Base-by-base conservation (phyloP, 1,284 basidiomycete genomes). In the Vanrija humicola region DNA sequence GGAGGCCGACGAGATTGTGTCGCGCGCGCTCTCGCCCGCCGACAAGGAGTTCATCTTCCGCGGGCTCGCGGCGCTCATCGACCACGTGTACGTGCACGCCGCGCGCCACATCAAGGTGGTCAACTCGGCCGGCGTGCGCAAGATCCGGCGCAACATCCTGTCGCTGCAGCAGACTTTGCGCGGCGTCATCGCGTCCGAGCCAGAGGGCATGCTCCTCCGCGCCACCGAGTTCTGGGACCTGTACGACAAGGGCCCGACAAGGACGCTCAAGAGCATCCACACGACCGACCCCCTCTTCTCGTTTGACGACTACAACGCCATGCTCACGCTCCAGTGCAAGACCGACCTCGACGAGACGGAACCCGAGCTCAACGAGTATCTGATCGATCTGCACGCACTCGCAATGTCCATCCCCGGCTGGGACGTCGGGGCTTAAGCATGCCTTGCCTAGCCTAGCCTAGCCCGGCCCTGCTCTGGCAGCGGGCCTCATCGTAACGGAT, bases 161-260 rank as follows among this genome's bases (percentile, higher is more conserved):
- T 89, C 94, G 14, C 81, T 98, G 23, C 93, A 96, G 72, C 95
- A 98, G 72, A 89, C 90, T 65, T 82, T 97, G 64, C 90, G 91
- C 69, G 86, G 87, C 9, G 83, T 94, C 50, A 82, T 84, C 28
- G 82, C 50, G 82, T 83, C 54, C 78, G 79, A 46, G 79, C 81
- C 52, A 15, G 82, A 84, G 54, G 83, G 84, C 6, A 84, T 88
- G 58, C 87, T 98, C 58, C 83, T 87, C 50, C 81, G 84, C 19
- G 87, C 86, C 5, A 85, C 88, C 64, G 81, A 80, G 45, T 96
- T 92, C 75, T 98, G 90, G 78, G 82, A 86, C 15, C 73, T 96
- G 51, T 94, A 89, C 70, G 81, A 80, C 43, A 67, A 83, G 12
- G 81, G 86, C 5, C 90, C 93, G 16, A 83, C 86, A 73, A 82